These are phyloP conservation scores for apple (Malus domestica) DNA, from an alignment of 306 rosid genomes.

Conservation along the genomic window ASM211411v1 NC_041798.1:21487501-21488000, in stretches of 20 bases:
- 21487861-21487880: constrained; percentile 93
- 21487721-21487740: constrained; percentile 46
- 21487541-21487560: background rate
- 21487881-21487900: constrained; percentile 91
- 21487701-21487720: background rate
- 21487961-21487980: background rate
- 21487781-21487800: constrained; percentile 83
- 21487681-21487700: background rate
- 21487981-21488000: background rate
- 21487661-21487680: background rate
- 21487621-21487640: background rate
- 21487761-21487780: constrained; percentile 83
- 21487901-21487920: constrained; percentile 65
- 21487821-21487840: constrained; percentile 95
- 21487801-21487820: constrained; percentile 86
- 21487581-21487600: background rate
- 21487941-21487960: background rate
- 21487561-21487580: background rate
- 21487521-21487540: background rate
- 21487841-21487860: constrained; percentile 95
- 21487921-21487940: background rate
- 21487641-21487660: background rate
- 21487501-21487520: background rate
- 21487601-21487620: background rate
- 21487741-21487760: constrained; percentile 75